Conservation (phyloP, 2,329 filamentous ascomycete genomes). For the Alternaria postmessia region DNA sequence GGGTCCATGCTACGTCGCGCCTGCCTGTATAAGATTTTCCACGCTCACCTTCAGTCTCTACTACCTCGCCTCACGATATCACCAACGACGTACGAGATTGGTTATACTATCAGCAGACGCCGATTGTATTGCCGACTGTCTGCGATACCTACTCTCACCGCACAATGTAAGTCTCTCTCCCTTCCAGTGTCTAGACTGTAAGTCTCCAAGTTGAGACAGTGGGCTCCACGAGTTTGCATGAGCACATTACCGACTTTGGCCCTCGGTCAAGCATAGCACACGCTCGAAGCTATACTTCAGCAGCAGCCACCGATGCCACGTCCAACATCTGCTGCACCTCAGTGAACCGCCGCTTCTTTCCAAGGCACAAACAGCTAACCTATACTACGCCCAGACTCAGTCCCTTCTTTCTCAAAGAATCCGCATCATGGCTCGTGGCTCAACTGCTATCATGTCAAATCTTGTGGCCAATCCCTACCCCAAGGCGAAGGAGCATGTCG, state of each 20-base stretch:
- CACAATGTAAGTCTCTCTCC: conserved; percentile 12
- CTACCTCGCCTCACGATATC: conserved; percentile 12
- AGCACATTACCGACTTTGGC: not conserved
- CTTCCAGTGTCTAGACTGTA: not conserved
- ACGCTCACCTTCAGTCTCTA: conserved; percentile 7
- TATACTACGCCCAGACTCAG: not conserved
- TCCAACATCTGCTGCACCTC: conserved; percentile 1
- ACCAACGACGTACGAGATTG: not conserved
- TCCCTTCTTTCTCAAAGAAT: not conserved
- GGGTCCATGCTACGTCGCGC: conserved; percentile 17
- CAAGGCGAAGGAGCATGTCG: conserved; percentile 25
- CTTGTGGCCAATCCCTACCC: conserved; percentile 38
- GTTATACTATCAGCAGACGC: not conserved
- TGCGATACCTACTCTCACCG: not conserved
- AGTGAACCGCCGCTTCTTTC: conserved; percentile 4
- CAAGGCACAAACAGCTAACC: conserved; percentile 7
- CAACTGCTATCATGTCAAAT: not conserved
- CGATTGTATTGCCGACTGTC: not conserved
- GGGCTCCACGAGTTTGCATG: not conserved
- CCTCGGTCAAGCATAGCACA: not conserved
- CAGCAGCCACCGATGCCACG: not conserved
- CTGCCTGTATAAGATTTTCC: conserved; percentile 17
- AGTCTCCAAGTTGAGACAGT: not conserved
- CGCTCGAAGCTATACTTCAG: not conserved
- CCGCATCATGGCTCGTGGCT: conserved; percentile 19